Evolutionary conservation across 768 basidiomycete species (phyloP), one percentile per base, ranked within the genome.

Genomic region (Boletus sp.): DNA sequence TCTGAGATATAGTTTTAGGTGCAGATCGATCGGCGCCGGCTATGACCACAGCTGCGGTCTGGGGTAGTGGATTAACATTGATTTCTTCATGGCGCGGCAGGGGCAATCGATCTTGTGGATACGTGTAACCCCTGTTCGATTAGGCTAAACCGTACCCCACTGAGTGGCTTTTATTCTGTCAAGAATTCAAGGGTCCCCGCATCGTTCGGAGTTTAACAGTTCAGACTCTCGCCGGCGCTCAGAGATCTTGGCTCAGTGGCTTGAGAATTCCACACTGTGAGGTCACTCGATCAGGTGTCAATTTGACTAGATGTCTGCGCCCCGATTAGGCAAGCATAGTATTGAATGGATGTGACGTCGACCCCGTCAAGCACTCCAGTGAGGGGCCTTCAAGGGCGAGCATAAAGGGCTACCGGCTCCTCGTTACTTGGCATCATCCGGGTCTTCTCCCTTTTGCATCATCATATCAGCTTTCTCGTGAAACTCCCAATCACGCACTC

Each of bases 271-370:
- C n/a, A n/a, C n/a, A n/a, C n/a, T n/a, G 55, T 56, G 47, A 51
- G 32, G 53, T 40, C 61, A 60, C 64, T 50, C 61, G 61, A 62
- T 64, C 64, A 0, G 3, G 13, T 25, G 17, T 11, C 34, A 47
- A 37, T 29, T 47, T 27, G 17, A 46, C 30, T 21, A 34, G 6
- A 39, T 6, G 42, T 21, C 7, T 40, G 40, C 8, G 25, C 27
- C 48, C 34, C 25, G 35, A 55, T 56, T 29, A 50, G 50, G 55
- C 39, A 57, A 56, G 43, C 21, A 25, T 17, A 43, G 33, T 43
- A 43, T 52, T 52, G 50, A 34, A 44, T 54, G 44, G 33, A 33
- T 1, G 50, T 56, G 45, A 52, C 50, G 40, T 54, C 42, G 39
- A 48, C 43, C 47, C 32, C 49, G 38, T 54, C 42, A 35, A 43